Conservation (phyloP, 257 asterid genomes). For the Eucommia ulmoides region DNA sequence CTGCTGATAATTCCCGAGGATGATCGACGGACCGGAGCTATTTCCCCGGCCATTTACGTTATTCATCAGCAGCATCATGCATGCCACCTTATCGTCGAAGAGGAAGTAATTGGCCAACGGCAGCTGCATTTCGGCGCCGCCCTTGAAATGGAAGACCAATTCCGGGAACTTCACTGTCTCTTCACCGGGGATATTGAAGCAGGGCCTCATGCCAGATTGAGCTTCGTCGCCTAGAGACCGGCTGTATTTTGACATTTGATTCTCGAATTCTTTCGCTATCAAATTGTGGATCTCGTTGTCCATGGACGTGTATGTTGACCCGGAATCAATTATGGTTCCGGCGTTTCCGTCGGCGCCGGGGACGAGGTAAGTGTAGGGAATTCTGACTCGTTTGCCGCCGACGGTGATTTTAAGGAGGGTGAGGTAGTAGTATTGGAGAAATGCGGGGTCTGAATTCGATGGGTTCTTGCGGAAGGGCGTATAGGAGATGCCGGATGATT, state of each 20-base stretch:
- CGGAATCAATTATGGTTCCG: conserved; percentile 51
- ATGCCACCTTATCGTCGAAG: conserved; percentile 27
- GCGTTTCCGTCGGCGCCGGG: conserved; percentile 34
- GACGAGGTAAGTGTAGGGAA: conserved; percentile 27
- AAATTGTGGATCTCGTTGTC: conserved; percentile 17
- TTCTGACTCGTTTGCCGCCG: conserved; percentile 32
- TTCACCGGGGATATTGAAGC: conserved; percentile 25
- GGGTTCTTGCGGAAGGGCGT: conserved; percentile 34
- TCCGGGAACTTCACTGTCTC: conserved; percentile 14
- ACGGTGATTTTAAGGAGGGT: conserved; percentile 32
- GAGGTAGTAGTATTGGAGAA: conserved; percentile 30
- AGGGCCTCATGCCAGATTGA: conserved; percentile 33
- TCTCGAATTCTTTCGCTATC: conserved; percentile 30
- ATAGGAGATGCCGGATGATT: conserved; percentile 8
- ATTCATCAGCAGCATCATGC: conserved; percentile 28
- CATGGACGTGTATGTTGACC: conserved; percentile 37
- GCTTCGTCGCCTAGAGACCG: conserved; percentile 22
- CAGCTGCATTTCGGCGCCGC: conserved; percentile 37
- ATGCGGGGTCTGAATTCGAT: conserved; percentile 10
- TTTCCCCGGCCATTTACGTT: conserved; percentile 8
- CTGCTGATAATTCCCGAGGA: conserved; percentile 54
- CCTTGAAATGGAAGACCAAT: conserved; percentile 30
- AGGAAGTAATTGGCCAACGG: conserved; percentile 38
- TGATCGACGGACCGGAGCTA: conserved; percentile 28
- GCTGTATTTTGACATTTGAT: conserved; percentile 25